Base-by-base conservation (phyloP, 768 basidiomycete species). In the Mrakia blollopis region DNA sequence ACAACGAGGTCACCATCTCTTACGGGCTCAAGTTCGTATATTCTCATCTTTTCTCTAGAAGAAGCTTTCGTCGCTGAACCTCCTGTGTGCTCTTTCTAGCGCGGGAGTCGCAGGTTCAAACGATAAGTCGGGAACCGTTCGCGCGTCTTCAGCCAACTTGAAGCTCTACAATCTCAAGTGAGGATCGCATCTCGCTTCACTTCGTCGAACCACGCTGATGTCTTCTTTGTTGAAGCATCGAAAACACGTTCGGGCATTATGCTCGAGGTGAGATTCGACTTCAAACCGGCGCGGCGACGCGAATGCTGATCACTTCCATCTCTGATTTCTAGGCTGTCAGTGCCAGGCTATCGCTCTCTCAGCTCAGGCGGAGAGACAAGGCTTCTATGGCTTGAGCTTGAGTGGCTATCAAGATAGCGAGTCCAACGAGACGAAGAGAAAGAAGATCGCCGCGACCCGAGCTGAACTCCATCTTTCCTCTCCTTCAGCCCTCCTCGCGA, bases 341-440 rank as follows among this genome's bases (percentile, higher is more conserved):
- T 72, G 70, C 23, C 70, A 72, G 25, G 70, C 70, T 18, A 71
- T 71, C 70, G 70, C 70, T 30, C 70, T 71, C 2, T 71, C 70
- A 10, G 70, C 70, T 16, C 70, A 71, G 23, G 44, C 37, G 8
- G 70, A 57, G 54, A 14, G 54, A 16, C 70, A 71, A 30, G 70
- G 70, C 8, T 71, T 30, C 23, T 71, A 71, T 35, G 70, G 70
- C 2, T 25, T 71, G 23, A 52, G 9, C 28, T 52, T 71, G 70
- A 71, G 47, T 28, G 70, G 70, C 0, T 72, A 72, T 16, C 70
- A 72, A 18, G 70, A 72, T 28, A 72, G 35, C 37, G 35, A 37
- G 65, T 44, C 14, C 11, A 41, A 41, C 39, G 65, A 6, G 21
- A 14, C 44, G 44, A 44, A 13, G 10, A 44, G 44, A 44, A 5